Conservation (phyloP, 768 basidiomycete genomes). For the Pleurotus tuoliensis region DNA sequence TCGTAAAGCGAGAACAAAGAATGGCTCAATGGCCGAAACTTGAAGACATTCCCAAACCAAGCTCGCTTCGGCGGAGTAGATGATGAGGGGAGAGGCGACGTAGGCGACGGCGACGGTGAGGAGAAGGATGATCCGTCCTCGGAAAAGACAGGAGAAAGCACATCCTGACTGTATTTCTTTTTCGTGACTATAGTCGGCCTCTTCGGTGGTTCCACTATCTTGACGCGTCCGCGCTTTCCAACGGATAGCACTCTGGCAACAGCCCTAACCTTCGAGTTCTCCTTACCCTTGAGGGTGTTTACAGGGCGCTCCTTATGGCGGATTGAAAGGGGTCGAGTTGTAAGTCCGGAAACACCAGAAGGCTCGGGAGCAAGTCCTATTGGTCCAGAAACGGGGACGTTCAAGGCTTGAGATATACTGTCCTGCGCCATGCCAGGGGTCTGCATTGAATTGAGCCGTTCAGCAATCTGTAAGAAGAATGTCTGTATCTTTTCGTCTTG, state of each 20-base stretch:
- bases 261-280: constrained; percentile 37
- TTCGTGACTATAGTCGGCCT: constrained; percentile 30
- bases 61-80: constrained; percentile 48
- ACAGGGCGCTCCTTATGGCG: constrained; percentile 29
- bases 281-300: constrained; percentile 44
- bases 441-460: constrained; percentile 74
- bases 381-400: constrained; percentile 8
- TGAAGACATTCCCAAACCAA: constrained; percentile 91
- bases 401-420: no score
- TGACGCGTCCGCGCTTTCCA: constrained; percentile 36
- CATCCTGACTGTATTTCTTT: constrained; percentile 21
- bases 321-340: constrained; percentile 44
- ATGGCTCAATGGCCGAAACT: constrained; percentile 67
- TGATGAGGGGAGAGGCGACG: constrained; percentile 31
- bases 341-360: constrained; percentile 12
- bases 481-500: constrained; percentile 74
- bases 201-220: constrained; percentile 48
- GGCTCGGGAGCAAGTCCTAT: background rate
- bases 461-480: constrained; percentile 83
- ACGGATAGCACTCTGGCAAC: constrained; percentile 43
- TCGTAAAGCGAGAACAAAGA: constrained; percentile 56
- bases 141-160: constrained; percentile 39
- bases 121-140: constrained; percentile 34
- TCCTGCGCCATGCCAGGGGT: no score
- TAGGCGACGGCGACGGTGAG: constrained; percentile 35